These are phyloP conservation scores for Graphiopsis chlorocephala DNA, from an alignment of 2,329 filamentous ascomycete species.

Conservation along the genomic window DNA sequence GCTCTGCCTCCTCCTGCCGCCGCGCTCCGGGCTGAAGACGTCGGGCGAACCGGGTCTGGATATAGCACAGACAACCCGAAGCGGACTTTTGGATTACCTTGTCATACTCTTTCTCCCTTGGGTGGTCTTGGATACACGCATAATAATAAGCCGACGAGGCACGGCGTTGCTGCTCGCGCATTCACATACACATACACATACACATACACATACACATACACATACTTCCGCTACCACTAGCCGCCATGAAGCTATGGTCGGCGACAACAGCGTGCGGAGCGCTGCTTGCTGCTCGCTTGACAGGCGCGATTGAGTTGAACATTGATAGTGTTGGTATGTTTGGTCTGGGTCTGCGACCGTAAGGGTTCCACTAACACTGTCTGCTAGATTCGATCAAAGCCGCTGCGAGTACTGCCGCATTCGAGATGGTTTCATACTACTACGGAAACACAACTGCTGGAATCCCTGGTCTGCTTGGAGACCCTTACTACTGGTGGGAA, in stretches of 20 bases:
- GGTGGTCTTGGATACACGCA: not conserved
- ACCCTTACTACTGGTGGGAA: conserved; percentile 75
- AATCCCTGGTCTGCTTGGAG: conserved; percentile 56
- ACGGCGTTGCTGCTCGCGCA: not conserved
- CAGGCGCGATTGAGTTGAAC: conserved; percentile 18
- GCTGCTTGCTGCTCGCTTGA: conserved; percentile 20
- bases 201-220: too few species aligned
- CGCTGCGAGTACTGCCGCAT: conserved; percentile 43
- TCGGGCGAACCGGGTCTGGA: not conserved
- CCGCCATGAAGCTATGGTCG: conserved; percentile 21
- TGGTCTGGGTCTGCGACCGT: not conserved
- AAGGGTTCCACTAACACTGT: not conserved
- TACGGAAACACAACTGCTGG: conserved; percentile 51
- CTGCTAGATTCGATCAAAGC: conserved; percentile 41
- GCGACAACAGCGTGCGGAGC: conserved; percentile 17
- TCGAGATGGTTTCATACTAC: conserved; percentile 54
- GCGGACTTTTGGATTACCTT: not conserved
- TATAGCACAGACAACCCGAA: not conserved
- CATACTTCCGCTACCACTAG: not conserved
- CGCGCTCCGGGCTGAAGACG: not conserved
- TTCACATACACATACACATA: not conserved
- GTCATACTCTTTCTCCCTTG: not conserved
- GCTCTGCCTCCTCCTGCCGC: not conserved
- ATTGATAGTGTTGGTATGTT: conserved; percentile 10
- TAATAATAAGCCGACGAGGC: not conserved